phyloP scores from a whole-genome alignment of 768 basidiomycete genomes.

The Boletus subcaerulescens region DNA sequence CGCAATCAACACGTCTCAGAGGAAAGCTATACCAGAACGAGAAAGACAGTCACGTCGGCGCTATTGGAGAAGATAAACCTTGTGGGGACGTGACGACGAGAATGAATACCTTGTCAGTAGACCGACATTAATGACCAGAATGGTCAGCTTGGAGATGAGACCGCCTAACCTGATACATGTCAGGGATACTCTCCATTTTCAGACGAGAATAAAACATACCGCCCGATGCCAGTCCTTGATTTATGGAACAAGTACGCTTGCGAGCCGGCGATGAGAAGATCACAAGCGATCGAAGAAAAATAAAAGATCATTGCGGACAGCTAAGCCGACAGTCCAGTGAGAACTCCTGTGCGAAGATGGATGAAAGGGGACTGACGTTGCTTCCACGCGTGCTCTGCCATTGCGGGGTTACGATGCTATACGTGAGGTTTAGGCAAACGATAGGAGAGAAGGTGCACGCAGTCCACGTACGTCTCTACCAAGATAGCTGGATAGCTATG shows the following conservation, averaged over 20 bases:
- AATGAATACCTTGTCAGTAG: slow-evolving; percentile 33
- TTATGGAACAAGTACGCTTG: slow-evolving; percentile 34
- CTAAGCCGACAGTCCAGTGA: slow-evolving; percentile 8
- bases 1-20: not conserved
- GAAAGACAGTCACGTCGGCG: slow-evolving; percentile 28
- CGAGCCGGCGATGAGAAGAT: slow-evolving; percentile 33
- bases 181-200: not conserved
- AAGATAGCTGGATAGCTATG: slow-evolving; percentile 25
- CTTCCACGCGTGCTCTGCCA: slow-evolving; percentile 33
- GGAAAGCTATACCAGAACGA: slow-evolving; percentile 19
- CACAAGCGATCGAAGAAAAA: slow-evolving; percentile 33
- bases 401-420: slow-evolving; percentile 28
- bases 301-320: slow-evolving; percentile 33
- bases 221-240: slow-evolving; percentile 28
- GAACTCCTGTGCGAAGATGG: not conserved
- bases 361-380: slow-evolving; percentile 23
- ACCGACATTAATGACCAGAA: slow-evolving; percentile 36
- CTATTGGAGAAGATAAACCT: slow-evolving; percentile 7
- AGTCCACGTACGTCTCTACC: slow-evolving; percentile 28
- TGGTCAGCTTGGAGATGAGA: slow-evolving; percentile 32
- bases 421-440: not conserved
- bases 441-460: not conserved
- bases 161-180: slow-evolving; percentile 26
- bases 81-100: not conserved
- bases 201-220: slow-evolving; percentile 15